A percentile compares a stretch with the other conserved stretches of the same genome.
Conservation (phyloP, 2,329 filamentous ascomycete species). For the Periconia sp. region DNA sequence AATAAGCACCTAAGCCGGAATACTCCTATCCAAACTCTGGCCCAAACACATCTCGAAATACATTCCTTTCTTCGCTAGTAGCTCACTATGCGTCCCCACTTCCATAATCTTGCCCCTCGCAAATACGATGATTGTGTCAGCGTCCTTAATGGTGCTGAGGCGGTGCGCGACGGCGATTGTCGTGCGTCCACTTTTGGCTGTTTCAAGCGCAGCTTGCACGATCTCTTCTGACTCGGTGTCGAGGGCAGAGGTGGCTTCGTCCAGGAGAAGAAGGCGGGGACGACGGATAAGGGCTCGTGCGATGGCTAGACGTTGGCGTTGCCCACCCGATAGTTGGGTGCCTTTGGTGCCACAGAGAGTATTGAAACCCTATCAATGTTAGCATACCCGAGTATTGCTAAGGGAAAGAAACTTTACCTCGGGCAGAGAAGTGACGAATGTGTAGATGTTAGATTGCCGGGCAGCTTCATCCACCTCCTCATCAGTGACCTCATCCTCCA, state of each 20-base stretch:
- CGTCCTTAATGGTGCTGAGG: constrained; percentile 90
- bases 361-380: constrained; percentile 53
- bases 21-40: constrained; percentile 47
- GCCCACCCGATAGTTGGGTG: constrained; percentile 68
- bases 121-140: constrained; percentile 92
- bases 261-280: constrained; percentile 73
- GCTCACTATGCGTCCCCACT: constrained; percentile 65
- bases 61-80: constrained; percentile 45
- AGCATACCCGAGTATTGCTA: neutral
- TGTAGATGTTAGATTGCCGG: constrained; percentile 61
- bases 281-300: constrained; percentile 89
- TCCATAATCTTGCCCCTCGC: constrained; percentile 86
- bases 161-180: constrained; percentile 95
- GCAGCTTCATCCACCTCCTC: constrained; percentile 77
- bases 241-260: constrained; percentile 44
- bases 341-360: constrained; percentile 41
- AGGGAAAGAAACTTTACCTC: constrained; percentile 60
- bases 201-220: constrained; percentile 80
- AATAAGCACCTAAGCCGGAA: constrained; percentile 14
- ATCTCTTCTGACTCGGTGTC: constrained; percentile 66
- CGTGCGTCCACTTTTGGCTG: constrained; percentile 82
- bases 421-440: constrained; percentile 42
- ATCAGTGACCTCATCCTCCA: constrained; percentile 72
- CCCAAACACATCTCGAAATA: constrained; percentile 54
- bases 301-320: constrained; percentile 94